These are phyloP conservation scores for Beauveria asiatica DNA, from an alignment of 2,329 filamentous ascomycete genomes.

Conservation along the genomic window DNA sequence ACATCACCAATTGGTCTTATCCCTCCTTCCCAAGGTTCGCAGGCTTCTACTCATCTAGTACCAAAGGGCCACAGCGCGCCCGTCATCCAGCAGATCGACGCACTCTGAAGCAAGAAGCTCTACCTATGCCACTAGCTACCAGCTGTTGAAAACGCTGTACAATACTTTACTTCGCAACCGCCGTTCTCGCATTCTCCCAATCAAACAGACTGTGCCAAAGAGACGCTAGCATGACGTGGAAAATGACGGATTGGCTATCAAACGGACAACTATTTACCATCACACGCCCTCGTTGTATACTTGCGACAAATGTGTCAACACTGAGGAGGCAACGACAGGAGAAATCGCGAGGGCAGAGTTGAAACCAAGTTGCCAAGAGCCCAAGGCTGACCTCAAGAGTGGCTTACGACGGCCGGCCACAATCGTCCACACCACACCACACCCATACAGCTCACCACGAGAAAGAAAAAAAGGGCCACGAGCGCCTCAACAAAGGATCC, in stretches of 20 bases:
- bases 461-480: neutral
- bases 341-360: neutral
- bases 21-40: neutral
- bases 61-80: neutral
- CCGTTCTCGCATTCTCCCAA: neutral
- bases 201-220: neutral
- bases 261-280: neutral
- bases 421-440: neutral
- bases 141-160: neutral
- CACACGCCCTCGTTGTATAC: neutral
- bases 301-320: neutral
- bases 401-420: neutral
- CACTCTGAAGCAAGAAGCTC: neutral
- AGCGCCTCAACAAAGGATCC: neutral
- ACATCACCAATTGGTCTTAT: neutral
- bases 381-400: neutral
- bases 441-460: neutral
- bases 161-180: neutral
- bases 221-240: neutral
- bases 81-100: neutral
- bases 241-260: neutral
- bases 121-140: neutral
- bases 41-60: neutral
- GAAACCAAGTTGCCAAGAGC: neutral
- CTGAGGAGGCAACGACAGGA: neutral